These are phyloP conservation scores for Linnemannia exigua DNA, from an alignment of 192 early-diverging fungal genomes.

Conservation along the genomic window DNA sequence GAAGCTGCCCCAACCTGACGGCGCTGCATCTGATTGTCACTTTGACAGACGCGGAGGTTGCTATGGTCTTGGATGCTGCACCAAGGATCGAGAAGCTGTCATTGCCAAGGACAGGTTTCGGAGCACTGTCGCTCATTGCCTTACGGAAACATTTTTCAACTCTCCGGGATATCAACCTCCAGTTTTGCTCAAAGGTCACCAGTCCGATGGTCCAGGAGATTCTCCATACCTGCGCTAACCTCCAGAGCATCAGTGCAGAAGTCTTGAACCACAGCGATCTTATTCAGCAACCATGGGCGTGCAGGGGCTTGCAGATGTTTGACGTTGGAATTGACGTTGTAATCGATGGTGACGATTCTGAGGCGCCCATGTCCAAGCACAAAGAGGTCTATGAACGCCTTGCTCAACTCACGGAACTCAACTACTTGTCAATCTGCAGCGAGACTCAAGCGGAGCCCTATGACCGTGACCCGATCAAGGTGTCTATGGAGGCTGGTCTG, in stretches of 20 bases:
- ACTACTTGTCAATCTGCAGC: slow-evolving; percentile 31
- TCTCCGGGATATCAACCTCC: slow-evolving; percentile 37
- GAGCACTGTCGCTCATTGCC: not conserved
- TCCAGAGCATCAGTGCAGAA: slow-evolving; percentile 36
- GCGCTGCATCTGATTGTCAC: slow-evolving; percentile 14
- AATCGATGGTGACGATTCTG: not conserved
- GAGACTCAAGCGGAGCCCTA: not conserved
- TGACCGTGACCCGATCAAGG: not conserved
- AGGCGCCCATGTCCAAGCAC: not conserved
- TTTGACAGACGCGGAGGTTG: slow-evolving; percentile 12
- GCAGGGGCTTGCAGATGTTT: slow-evolving; percentile 31
- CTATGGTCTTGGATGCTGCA: slow-evolving; percentile 20
- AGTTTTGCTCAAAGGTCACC: not conserved
- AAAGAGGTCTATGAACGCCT: slow-evolving; percentile 19
- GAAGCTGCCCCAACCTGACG: slow-evolving; percentile 23
- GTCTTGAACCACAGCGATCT: slow-evolving; percentile 8
- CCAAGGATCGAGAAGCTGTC: slow-evolving; percentile 39
- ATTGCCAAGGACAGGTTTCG: slow-evolving; percentile 15
- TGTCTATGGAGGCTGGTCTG: slow-evolving; percentile 15
- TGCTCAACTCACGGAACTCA: slow-evolving; percentile 13
- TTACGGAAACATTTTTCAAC: slow-evolving; percentile 42
- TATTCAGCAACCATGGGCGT: slow-evolving; percentile 21
- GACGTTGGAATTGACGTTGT: slow-evolving; percentile 30
- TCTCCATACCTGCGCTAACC: slow-evolving; percentile 35
- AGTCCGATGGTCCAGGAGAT: slow-evolving; percentile 34